These are phyloP conservation scores for Neoarthrinium moseri DNA, from an alignment of 2,329 filamentous ascomycete species.

Conservation along the genomic window DNA sequence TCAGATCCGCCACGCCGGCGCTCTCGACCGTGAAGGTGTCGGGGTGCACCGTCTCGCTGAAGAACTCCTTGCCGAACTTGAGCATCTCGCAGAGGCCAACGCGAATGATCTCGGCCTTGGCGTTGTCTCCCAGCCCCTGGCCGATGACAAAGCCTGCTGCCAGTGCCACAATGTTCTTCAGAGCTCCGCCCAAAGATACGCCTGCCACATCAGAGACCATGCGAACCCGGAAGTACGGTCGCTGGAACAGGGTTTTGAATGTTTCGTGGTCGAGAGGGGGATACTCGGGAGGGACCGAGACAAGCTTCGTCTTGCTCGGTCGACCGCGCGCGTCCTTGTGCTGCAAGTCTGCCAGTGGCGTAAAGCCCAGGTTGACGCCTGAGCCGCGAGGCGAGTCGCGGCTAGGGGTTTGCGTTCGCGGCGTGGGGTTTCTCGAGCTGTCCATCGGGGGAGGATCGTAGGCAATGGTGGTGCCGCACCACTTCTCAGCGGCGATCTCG, in stretches of 20 bases:
- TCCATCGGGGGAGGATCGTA: conserved; percentile 92
- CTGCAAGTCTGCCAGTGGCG: conserved; percentile 52
- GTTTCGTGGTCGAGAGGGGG: conserved; percentile 82
- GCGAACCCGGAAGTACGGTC: conserved; percentile 95
- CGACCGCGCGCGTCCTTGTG: conserved; percentile 71
- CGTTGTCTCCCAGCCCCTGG: conserved; percentile 96
- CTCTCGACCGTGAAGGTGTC: conserved; percentile 96
- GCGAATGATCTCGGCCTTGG: conserved; percentile 97
- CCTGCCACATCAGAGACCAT: conserved; percentile 95
- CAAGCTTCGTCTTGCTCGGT: conserved; percentile 67
- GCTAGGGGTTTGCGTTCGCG: conserved; percentile 45
- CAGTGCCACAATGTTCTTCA: conserved; percentile 96
- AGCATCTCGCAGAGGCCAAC: conserved; percentile 96
- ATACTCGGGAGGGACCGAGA: conserved; percentile 76
- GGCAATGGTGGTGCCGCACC: conserved; percentile 94
- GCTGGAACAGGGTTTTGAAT: conserved; percentile 85
- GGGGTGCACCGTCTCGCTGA: conserved; percentile 74
- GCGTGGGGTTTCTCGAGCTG: conserved; percentile 65
- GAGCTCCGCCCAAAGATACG: conserved; percentile 87
- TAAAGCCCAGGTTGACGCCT: conserved; percentile 49
- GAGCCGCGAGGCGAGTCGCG: conserved; percentile 47
- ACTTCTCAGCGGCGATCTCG: conserved; percentile 94
- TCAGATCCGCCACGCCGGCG: conserved; percentile 90
- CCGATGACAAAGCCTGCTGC: conserved; percentile 95
- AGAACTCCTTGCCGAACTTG: conserved; percentile 92